phyloP scores from a whole-genome alignment of 1,284 basidiomycete species.

The Gymnopus androsaceus region DNA sequence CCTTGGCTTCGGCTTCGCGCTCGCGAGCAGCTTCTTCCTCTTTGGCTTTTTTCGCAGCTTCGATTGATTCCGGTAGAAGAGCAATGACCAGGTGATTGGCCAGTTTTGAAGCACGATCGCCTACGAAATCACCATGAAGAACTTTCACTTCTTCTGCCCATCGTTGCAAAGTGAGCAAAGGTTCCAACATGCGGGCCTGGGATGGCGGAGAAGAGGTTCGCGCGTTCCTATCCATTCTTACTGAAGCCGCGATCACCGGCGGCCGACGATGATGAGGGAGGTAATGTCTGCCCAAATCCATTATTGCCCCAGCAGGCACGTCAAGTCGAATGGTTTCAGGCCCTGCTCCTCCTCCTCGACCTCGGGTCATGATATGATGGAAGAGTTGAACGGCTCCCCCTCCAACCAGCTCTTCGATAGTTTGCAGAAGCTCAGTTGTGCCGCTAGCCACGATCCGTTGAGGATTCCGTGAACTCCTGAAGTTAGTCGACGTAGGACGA shows the following conservation, averaged over 20 bases:
- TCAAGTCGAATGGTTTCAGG: constrained; percentile 75
- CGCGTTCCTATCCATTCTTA: constrained; percentile 61
- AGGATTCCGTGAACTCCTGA: constrained; percentile 57
- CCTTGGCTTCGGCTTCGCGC: constrained; percentile 45
- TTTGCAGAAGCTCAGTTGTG: constrained; percentile 68
- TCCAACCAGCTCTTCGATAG: constrained; percentile 82
- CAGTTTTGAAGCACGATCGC: constrained; percentile 68
- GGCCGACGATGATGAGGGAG: constrained; percentile 43
- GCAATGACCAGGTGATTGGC: constrained; percentile 75
- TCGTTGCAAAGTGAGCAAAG: constrained; percentile 81
- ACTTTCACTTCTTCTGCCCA: constrained; percentile 91
- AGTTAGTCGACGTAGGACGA: constrained; percentile 46
- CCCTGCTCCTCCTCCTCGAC: constrained; percentile 46
- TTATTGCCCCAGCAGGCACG: constrained; percentile 62
- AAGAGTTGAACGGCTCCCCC: constrained; percentile 82
- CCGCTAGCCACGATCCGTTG: constrained; percentile 54
- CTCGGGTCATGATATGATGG: constrained; percentile 73
- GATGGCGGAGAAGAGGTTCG: constrained; percentile 49
- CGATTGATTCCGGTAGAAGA: constrained; percentile 81
- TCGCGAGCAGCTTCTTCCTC: constrained; percentile 45
- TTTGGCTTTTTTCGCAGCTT: constrained; percentile 59
- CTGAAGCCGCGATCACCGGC: constrained; percentile 51
- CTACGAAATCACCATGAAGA: constrained; percentile 72
- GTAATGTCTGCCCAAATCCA: constrained; percentile 55
- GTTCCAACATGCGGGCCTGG: constrained; percentile 67